Evolutionary conservation across 2,329 filamentous ascomycete species (phyloP), one percentile per base, ranked within the genome.

Genomic region (Aspergillus novofumigatus): DNA sequence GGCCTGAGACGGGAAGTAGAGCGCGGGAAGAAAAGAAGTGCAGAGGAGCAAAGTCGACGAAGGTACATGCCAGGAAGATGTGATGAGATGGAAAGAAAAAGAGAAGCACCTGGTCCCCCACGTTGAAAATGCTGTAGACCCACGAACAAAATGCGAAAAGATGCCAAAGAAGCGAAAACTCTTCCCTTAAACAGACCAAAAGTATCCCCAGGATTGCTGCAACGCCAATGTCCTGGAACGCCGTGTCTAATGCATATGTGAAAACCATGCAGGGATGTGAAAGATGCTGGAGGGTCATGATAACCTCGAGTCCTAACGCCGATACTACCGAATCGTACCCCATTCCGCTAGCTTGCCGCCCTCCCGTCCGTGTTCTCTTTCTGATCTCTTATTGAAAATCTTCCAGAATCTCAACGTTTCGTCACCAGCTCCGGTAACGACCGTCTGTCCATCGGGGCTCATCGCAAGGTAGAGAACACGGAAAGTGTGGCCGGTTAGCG

Each of bases 361-460:
- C 64, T 87, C 86, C 47, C 89, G 87, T 58, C 89, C 87, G 60
- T 87, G 82, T 55, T 81, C 80, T 58, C 85, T 81, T 26, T 88
- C 87, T 28, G 89, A 86, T 68, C 91, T 88, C 69, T 89, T 88
- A 59, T 90, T 91, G 77, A 99, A 99, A 2, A 94, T 89, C 57
- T 94, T 94, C 94, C 94, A 99, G 77, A 99, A 99, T 47, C 94
- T 82, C 51, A 99, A 76, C 0, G 94, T 99, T 78, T 99, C 94
- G 64, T 99, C 94, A 17, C 94, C 94, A 3, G 94, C 94, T 25
- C 94, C 94, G 0, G 94, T 99, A 11, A 97, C 94, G 21, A 99
- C 90, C 2, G 91, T 90, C 65, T 92, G 86, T 20, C 94, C 94
- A 69, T 97, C 93, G 1, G 94, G 94, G 69, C 92, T 97, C 92